Evolutionary conservation across 2,329 filamentous ascomycete species (phyloP).

Genomic region (Teratosphaeria pseudoeucalypti): DNA sequence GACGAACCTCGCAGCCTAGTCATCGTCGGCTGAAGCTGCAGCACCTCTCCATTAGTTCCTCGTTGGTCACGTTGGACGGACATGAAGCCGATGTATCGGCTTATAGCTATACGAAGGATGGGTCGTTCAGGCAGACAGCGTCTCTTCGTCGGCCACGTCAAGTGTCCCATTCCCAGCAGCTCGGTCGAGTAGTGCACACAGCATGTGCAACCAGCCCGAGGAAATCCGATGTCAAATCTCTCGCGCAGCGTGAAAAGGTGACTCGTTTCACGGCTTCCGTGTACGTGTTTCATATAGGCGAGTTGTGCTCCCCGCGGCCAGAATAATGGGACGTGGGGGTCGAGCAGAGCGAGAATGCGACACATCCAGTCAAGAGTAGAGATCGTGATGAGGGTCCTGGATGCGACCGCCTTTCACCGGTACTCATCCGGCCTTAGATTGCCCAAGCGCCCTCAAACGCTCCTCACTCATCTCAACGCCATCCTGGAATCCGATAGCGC

Average conservation of each 20-base stretch:
- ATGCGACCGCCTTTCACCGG: neutral
- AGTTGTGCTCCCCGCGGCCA: neutral
- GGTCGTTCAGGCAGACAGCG: neutral
- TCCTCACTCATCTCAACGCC: slow-evolving; percentile 33
- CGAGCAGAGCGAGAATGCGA: neutral
- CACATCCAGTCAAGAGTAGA: neutral
- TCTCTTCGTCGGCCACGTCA: neutral
- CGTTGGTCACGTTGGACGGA: neutral
- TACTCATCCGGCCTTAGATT: neutral
- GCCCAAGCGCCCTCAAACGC: slow-evolving; percentile 19
- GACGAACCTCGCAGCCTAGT: neutral
- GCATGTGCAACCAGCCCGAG: neutral
- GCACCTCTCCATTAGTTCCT: no score
- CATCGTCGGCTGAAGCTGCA: neutral
- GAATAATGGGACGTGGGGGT: neutral
- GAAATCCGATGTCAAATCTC: neutral
- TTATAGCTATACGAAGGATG: neutral
- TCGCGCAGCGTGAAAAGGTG: neutral
- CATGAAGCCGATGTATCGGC: neutral
- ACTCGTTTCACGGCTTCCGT: neutral
- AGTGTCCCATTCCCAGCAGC: neutral
- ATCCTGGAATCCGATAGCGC: slow-evolving; percentile 38
- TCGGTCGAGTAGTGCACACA: neutral
- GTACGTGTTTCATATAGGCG: neutral
- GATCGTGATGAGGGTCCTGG: neutral